Evolutionary conservation across 495 filamentous ascomycete genomes (phyloP).

Genomic region (Penicillium bialowiezense): DNA sequence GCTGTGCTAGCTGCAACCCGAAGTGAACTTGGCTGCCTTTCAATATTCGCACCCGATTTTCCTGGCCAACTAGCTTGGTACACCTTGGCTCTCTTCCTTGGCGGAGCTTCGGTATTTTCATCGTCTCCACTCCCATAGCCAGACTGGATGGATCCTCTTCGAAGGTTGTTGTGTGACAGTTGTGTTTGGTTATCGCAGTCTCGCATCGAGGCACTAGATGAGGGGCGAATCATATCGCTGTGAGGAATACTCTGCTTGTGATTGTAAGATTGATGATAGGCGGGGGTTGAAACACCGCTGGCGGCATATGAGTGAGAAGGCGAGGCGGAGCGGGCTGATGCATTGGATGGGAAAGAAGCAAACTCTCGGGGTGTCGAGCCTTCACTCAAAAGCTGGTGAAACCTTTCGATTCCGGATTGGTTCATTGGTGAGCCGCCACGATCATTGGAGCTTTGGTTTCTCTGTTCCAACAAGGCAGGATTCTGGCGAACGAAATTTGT

Average conservation of each 20-base stretch:
- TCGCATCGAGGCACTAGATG: slow-evolving; percentile 47
- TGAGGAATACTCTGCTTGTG: slow-evolving; percentile 22
- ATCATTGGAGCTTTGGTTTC: slow-evolving; percentile 27
- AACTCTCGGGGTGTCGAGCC: slow-evolving; percentile 44
- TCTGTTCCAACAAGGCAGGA: slow-evolving; percentile 42
- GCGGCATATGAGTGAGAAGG: slow-evolving; percentile 36
- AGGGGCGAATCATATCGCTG: slow-evolving; percentile 41
- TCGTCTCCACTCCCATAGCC: slow-evolving; percentile 65
- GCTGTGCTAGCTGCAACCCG: slow-evolving; percentile 84
- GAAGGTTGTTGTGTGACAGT: slow-evolving; percentile 18
- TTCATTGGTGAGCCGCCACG: slow-evolving; percentile 41
- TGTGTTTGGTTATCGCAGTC: slow-evolving; percentile 34
- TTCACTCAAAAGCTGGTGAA: slow-evolving; percentile 49
- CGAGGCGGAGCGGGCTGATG: slow-evolving; percentile 32
- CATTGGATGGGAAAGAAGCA: slow-evolving; percentile 27
- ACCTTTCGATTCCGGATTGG: slow-evolving; percentile 53
- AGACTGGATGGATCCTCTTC: slow-evolving; percentile 45
- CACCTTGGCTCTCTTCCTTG: slow-evolving; percentile 69
- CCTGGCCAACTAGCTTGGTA: slow-evolving; percentile 66
- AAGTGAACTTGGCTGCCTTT: slow-evolving; percentile 71
- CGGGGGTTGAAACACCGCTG: slow-evolving; percentile 38
- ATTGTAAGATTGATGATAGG: slow-evolving; percentile 20
- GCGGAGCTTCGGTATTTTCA: slow-evolving; percentile 59
- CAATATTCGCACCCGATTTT: slow-evolving; percentile 63
- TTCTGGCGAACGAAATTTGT: slow-evolving; percentile 61